Conservation (phyloP, 441 rosid species). For the Cnidoscolus chayamansa region DNA sequence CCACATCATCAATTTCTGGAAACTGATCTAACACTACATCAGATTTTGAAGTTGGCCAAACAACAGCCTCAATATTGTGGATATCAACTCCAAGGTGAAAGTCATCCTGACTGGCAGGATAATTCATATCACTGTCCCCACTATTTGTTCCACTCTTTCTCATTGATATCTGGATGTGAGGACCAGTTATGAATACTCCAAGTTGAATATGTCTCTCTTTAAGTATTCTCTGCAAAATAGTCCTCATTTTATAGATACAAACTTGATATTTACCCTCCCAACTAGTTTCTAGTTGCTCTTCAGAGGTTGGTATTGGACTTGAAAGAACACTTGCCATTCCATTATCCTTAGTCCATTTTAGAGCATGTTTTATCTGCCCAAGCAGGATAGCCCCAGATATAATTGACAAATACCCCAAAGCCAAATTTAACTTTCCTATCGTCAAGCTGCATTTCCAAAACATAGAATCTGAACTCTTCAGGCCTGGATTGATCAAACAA, state of each 20-base stretch:
- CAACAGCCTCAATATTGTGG: slow-evolving; percentile 58
- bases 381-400: slow-evolving; percentile 54
- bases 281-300: slow-evolving; percentile 35
- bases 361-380: slow-evolving; percentile 49
- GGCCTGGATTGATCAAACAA: slow-evolving; percentile 46
- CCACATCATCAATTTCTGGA: slow-evolving; percentile 40
- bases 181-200: slow-evolving; percentile 70
- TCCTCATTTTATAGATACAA: slow-evolving; percentile 40
- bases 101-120: slow-evolving; percentile 35
- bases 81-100: slow-evolving; percentile 57
- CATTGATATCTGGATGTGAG: slow-evolving; percentile 47
- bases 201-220: slow-evolving; percentile 69
- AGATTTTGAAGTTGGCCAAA: slow-evolving; percentile 56
- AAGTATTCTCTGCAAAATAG: slow-evolving; percentile 43
- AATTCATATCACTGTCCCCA: slow-evolving; percentile 27
- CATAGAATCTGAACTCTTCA: slow-evolving; percentile 43
- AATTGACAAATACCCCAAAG: slow-evolving; percentile 51
- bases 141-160: slow-evolving; percentile 37
- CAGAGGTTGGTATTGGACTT: slow-evolving; percentile 28
- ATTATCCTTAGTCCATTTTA: slow-evolving; percentile 37
- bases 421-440: slow-evolving; percentile 60
- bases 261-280: slow-evolving; percentile 40
- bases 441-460: slow-evolving; percentile 61
- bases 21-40: slow-evolving; percentile 36
- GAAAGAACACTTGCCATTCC: slow-evolving; percentile 32